Evolutionary conservation across 345 rosid genomes (phyloP), one percentile per base, ranked within the genome.

Genomic region (Rhizophora apiculata): DNA sequence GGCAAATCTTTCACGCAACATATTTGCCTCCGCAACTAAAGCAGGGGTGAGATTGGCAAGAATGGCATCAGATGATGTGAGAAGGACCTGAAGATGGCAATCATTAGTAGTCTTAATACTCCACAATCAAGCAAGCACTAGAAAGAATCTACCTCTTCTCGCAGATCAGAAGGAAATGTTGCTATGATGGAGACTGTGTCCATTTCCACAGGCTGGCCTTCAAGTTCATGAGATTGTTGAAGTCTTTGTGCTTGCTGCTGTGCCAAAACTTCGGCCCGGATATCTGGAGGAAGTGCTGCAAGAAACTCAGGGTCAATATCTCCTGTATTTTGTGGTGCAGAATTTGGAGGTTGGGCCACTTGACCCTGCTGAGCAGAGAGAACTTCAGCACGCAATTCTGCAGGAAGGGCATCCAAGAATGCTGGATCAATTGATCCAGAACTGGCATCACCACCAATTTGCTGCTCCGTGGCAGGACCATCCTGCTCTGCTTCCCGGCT

Each of bases 161-260:
- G 89, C 76, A 94, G 75, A 53, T 94, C 98, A 31, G 97, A 88
- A 59, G 98, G 97, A 85, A 94, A 94, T 13, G 98, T 91, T 27
- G 98, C 97, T 77, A 94, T 91, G 67, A 94, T 94, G 67, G 98
- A 94, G 62, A 94, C 98, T 0, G 98, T 88, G 82, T 94, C 98
- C 98, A 94, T 94, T 85, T 94, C 98, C 71, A 94, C 98, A 1
- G 98, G 98, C 82, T 94, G 97, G 53, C 98, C 98, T 85, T 94
- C 98, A 62, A 91, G 96, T 78, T 94, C 98, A 76, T 89, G 96
- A 73, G 97, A 87, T 73, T 94, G 97, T 69, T 89, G 90, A 75
- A 84, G 73, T 79, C 96, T 88, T 69, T 94, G 98, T 51, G 95
- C 96, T 79, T 88, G 97, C 71, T 94, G 98, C 81, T 94, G 98